Evolutionary conservation across 192 early-diverging fungal genomes (phyloP), one percentile per base, ranked within the genome.

Genomic region (Coemansia sp.): DNA sequence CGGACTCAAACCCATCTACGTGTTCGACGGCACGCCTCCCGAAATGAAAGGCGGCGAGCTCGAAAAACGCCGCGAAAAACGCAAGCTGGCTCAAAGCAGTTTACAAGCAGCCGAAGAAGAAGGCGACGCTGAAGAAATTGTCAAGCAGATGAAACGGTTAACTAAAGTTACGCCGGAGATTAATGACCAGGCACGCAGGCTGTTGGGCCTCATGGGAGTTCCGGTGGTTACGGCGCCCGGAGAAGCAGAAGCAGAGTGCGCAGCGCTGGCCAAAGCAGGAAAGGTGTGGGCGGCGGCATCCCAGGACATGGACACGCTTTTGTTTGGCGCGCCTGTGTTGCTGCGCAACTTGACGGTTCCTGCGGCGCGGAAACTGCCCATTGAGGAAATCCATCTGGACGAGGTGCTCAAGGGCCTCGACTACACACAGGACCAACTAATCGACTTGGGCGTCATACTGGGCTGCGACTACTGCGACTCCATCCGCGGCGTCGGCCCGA

Each of bases 251-350:
- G 95, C 97, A 0, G 94, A 99, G 68, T 99, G 97, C 70, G 97
- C 97, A 3, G 92, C 88, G 15, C 71, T 99, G 23, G 92, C 90
- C n/a, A 85, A 83, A 57, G 82, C 88, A 1, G 93, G 93, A 48
- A 94, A 94, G 60, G 93, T 99, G 2, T 97, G 88, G 71, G 97
- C 91, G 25, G 93, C 94, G 15, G 95, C 92, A 17, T 95, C 93
- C 10, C 95, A 99, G 66, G 97, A 99, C 79, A 98, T 99, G 95
- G 97, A 99, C 63, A 99, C 97, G 0, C 79, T 99, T 50, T 91
- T 94, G 12, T 99, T 99, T 78, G 89, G 87, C 10, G 76, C 94
- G 1, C 94, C 97, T 0, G 84, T 96, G 36, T 74, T 99, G 11
- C 62, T 99, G 38, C 87, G 97, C 12, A 94, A 98, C 65, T 76